phyloP scores from a whole-genome alignment of 805 yeast species.

The Zygosaccharomyces bailii region DNA sequence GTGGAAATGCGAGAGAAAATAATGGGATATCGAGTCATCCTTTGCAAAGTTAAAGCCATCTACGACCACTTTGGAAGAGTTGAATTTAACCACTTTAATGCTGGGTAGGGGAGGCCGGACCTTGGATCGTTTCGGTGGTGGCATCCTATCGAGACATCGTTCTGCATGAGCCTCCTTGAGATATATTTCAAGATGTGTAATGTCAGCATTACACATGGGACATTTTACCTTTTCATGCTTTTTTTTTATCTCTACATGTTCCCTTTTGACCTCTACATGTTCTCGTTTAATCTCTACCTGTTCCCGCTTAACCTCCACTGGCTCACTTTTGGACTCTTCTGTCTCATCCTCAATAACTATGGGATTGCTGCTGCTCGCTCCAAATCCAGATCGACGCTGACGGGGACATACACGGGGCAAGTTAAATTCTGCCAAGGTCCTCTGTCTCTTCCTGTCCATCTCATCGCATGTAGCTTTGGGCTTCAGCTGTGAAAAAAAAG shows the following conservation, averaged over 20 bases:
- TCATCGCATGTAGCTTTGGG: slow-evolving; percentile 18
- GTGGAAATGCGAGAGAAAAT: slow-evolving; percentile 81
- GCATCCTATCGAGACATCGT: slow-evolving; percentile 40
- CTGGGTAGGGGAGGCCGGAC: slow-evolving; percentile 41
- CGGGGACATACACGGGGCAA: slow-evolving; percentile 23
- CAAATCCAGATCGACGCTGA: slow-evolving; percentile 6
- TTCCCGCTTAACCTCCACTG: no score
- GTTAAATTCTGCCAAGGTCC: slow-evolving; percentile 27
- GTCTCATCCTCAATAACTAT: slow-evolving; percentile 16
- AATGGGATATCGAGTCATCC: slow-evolving; percentile 45
- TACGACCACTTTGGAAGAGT: slow-evolving; percentile 45
- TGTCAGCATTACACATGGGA: slow-evolving; percentile 48
- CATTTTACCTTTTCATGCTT: slow-evolving; percentile 42
- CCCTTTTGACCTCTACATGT: no score
- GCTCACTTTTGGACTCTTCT: no score
- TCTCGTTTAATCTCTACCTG: no score
- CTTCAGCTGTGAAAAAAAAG: not conserved
- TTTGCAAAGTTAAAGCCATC: slow-evolving; percentile 56
- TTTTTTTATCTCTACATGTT: no score
- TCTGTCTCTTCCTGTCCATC: slow-evolving; percentile 26
- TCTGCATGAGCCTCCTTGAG: slow-evolving; percentile 55
- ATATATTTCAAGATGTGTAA: slow-evolving; percentile 40
- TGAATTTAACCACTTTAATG: slow-evolving; percentile 50
- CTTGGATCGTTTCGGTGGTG: slow-evolving; percentile 8
- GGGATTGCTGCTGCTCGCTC: slow-evolving; percentile 9